Evolutionary conservation across 2,329 filamentous ascomycete genomes (phyloP).

Genomic region (Fusarium proliferatum): DNA sequence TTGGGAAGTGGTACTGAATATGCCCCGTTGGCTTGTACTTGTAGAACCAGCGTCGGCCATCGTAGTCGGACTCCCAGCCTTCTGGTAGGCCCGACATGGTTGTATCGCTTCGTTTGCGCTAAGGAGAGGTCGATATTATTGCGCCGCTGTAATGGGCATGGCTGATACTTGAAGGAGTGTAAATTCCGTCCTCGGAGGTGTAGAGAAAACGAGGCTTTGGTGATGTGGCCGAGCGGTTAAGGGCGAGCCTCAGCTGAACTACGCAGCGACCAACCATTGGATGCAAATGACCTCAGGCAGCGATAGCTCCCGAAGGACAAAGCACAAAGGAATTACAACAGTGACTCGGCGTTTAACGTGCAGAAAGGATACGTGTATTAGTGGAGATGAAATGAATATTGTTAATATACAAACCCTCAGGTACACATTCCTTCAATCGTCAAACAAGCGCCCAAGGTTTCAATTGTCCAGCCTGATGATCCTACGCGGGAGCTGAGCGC

Average conservation of each 20-base stretch:
- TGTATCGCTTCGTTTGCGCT: conserved; percentile 16
- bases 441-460: conserved; percentile 24
- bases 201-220: conserved; percentile 14
- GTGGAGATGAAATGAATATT: background rate
- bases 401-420: conserved; percentile 4
- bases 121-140: conserved; percentile 22
- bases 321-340: conserved; percentile 13
- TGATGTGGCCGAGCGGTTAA: conserved; percentile 25
- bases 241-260: conserved; percentile 29
- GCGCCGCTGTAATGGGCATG: conserved; percentile 26
- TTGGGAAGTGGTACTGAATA: conserved; percentile 67
- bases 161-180: background rate
- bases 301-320: conserved; percentile 10
- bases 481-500: conserved; percentile 23
- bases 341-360: background rate
- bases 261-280: conserved; percentile 20
- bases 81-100: conserved; percentile 57
- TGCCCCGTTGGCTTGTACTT: conserved; percentile 65
- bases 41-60: conserved; percentile 68
- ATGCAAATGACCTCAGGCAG: conserved; percentile 18
- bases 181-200: conserved; percentile 11
- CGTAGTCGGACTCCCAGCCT: conserved; percentile 69
- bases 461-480: conserved; percentile 22
- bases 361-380: background rate
- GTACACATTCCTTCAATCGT: conserved; percentile 12